Conservation (phyloP, 2,329 filamentous ascomycete genomes). For the Monosporascus sp. region DNA sequence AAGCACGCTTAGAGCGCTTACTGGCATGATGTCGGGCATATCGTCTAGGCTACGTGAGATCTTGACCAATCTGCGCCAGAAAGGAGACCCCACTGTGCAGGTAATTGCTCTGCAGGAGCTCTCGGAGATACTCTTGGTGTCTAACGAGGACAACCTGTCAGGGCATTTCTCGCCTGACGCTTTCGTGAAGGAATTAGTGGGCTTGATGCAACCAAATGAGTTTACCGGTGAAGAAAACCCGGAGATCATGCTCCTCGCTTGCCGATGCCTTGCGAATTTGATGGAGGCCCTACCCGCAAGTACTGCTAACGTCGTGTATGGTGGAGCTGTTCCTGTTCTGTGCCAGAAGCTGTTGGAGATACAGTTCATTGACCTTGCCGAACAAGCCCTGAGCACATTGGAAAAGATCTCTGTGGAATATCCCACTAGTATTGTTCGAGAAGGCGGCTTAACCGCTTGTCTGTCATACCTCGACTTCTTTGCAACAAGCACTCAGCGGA, state of each 20-base stretch:
- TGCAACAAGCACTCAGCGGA: conserved; percentile 91
- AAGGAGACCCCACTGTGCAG: conserved; percentile 82
- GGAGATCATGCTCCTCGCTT: conserved; percentile 95
- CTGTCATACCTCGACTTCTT: conserved; percentile 96
- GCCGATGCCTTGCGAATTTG: conserved; percentile 89
- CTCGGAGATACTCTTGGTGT: conserved; percentile 87
- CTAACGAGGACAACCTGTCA: conserved; percentile 92
- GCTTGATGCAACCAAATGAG: conserved; percentile 86
- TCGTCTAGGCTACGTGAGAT: conserved; percentile 75
- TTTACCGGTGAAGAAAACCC: conserved; percentile 80
- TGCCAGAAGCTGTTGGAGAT: conserved; percentile 96
- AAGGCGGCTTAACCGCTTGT: conserved; percentile 93
- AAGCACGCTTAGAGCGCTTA: conserved; percentile 78
- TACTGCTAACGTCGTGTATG: conserved; percentile 93
- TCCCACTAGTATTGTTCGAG: conserved; percentile 87
- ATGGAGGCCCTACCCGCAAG: conserved; percentile 96
- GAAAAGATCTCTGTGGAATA: conserved; percentile 98
- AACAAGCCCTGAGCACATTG: conserved; percentile 92
- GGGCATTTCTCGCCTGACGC: conserved; percentile 92
- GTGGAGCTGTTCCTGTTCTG: conserved; percentile 88
- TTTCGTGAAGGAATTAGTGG: conserved; percentile 90
- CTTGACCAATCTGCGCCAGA: conserved; percentile 68
- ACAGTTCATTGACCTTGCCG: conserved; percentile 92
- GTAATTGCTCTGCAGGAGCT: conserved; percentile 89
- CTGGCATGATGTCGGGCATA: conserved; percentile 85